Conservation (phyloP, 768 basidiomycete species). For the Gloeopeniophorella convolvens region DNA sequence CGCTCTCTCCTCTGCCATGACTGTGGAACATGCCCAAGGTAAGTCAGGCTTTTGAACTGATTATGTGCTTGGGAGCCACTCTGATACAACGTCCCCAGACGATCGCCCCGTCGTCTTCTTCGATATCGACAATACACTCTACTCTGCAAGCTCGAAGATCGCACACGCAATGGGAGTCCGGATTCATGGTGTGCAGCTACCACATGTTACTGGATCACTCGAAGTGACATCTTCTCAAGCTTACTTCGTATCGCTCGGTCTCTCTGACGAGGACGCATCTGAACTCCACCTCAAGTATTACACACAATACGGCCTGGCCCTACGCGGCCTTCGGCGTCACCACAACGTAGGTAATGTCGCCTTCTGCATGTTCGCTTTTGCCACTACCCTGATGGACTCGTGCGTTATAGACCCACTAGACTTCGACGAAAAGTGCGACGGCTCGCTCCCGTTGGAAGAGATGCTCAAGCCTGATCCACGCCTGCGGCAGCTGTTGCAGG, state of each 20-base stretch:
- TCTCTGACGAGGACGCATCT: conserved; percentile 62
- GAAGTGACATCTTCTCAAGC: conserved; percentile 32
- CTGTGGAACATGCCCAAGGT: conserved; percentile 9
- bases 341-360: conserved; percentile 57
- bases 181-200: conserved; percentile 56
- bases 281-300: conserved; percentile 69
- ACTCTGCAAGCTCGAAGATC: conserved; percentile 69
- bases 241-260: conserved; percentile 67
- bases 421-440: conserved; percentile 80
- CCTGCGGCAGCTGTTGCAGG: conserved; percentile 62
- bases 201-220: background rate
- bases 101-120: conserved; percentile 64
- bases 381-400: background rate
- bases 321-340: conserved; percentile 71
- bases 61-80: background rate
- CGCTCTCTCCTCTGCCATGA: too few species aligned
- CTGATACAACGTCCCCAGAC: conserved; percentile 32
- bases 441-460: conserved; percentile 73
- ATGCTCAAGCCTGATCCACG: conserved; percentile 62
- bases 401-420: conserved; percentile 63
- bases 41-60: background rate
- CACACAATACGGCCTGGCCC: conserved; percentile 73
- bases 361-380: background rate
- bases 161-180: conserved; percentile 72
- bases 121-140: conserved; percentile 86